Base-by-base conservation (phyloP, 2,329 filamentous ascomycete genomes). In the Immersiporthe knoxdaviesiana region DNA sequence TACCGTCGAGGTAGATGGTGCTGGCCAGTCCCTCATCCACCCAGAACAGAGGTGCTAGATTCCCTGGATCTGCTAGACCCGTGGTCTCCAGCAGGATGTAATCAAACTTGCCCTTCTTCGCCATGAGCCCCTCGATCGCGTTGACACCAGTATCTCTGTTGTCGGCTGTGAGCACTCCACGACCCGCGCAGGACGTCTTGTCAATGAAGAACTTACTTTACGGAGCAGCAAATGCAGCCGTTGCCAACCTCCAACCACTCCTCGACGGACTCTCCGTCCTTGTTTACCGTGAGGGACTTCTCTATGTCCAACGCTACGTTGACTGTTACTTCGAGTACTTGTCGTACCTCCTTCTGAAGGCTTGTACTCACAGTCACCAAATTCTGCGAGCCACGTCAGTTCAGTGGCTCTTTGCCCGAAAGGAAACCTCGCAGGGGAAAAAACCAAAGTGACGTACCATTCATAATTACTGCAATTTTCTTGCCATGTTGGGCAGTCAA, bases 81-180 rank as follows among this genome's bases (percentile, higher is more conserved):
- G 96, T 98, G 0, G 96, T 99, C 79, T 99, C 96, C 0, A 99
- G 89, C 2, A 99, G 87, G 73, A 99, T 98, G 81, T 98, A 99
- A 82, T 99, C 96, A 77, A 99, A 99, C 5, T 91, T 90, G 63
- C 95, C 95, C 73, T 92, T 93, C 76, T 94, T 93, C 72, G 94
- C 92, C 93, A 99, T 98, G 2, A 99, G 84, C 1, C 93, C 93
- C 81, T 99, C 96, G 67, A 99, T 97, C 47, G 96, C 96, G 73
- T 93, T 93, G 50, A 99, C 95, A 16, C 96, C 96, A 0, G 91
- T 90, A 78, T 99, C 96, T 82, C 92, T 94, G 60, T 0, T 7
- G 59, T 10, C 5, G 52, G 10, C 27, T 41, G 68, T 65, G 18
- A 68, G 68, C 32, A 37, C 30, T 16, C 3, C 21, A 62, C 1